A percentile compares a stretch with the other conserved stretches of the same genome.
Evolutionary conservation across 768 basidiomycete genomes (phyloP).

Genomic region (Exsudoporus frostii): DNA sequence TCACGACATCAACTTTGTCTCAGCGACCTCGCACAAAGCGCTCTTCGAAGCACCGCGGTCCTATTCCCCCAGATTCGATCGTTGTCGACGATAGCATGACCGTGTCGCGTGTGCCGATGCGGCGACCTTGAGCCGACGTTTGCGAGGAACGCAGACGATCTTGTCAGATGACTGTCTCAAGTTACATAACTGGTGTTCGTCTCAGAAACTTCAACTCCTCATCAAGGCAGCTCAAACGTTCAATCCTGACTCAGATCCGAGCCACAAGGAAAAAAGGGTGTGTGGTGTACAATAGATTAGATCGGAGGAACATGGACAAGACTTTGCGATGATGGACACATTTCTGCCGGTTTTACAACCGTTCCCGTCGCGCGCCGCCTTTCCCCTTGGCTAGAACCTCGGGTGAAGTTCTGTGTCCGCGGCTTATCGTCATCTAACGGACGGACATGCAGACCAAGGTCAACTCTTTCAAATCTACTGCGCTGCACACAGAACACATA

Average conservation of each 20-base stretch:
- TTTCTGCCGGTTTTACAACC: constrained; percentile 6
- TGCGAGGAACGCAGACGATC: constrained; percentile 10
- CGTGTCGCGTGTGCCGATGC: constrained; percentile 23
- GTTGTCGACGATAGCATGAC: not conserved
- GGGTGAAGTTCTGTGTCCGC: constrained; percentile 1
- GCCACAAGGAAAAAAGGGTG: not conserved
- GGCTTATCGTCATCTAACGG: not conserved
- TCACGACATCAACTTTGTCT: not conserved
- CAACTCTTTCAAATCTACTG: not conserved
- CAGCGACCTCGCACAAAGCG: not conserved
- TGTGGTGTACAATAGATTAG: constrained; percentile 8
- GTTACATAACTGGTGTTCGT: constrained; percentile 15
- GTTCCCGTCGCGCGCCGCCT: constrained; percentile 20
- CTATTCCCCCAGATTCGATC: not conserved
- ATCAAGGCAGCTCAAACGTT: not conserved
- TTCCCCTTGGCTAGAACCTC: not conserved
- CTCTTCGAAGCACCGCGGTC: not conserved
- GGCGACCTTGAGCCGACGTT: constrained; percentile 17
- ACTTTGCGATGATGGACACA: not conserved
- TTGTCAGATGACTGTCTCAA: not conserved
- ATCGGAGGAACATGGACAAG: constrained; percentile 13
- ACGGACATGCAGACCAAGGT: not conserved
- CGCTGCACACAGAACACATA: not conserved
- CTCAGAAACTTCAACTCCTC: constrained; percentile 11
- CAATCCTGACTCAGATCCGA: constrained; percentile 13